Conservation (phyloP, 108 stramenopile genomes). For the Conticribra weissflogii region DNA sequence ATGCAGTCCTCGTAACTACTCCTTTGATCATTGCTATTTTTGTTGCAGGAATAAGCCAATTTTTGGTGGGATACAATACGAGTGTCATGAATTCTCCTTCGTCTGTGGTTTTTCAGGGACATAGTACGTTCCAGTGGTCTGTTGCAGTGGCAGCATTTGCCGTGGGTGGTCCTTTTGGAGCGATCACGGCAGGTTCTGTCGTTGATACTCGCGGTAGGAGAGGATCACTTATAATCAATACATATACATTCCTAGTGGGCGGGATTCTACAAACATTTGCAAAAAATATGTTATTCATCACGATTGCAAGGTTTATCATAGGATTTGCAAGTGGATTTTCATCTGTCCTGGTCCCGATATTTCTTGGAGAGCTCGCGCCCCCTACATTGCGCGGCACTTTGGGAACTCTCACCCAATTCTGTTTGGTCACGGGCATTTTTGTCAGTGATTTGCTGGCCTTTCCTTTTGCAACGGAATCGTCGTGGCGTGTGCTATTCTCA, state of each 20-base stretch:
- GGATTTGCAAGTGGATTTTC: constrained; percentile 79
- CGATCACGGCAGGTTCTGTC: constrained; percentile 49
- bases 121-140: constrained; percentile 71
- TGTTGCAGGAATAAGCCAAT: constrained; percentile 67
- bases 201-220: constrained; percentile 43
- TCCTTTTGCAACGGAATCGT: constrained; percentile 36
- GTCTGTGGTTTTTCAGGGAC: constrained; percentile 74
- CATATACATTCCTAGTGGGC: constrained; percentile 61
- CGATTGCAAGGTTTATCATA: constrained; percentile 60
- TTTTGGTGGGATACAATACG: constrained; percentile 82
- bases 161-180: constrained; percentile 84
- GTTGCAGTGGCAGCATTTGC: constrained; percentile 81
- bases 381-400: constrained; percentile 75
- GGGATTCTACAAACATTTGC: constrained; percentile 53
- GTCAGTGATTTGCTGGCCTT: constrained; percentile 45
- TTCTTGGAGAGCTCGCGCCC: constrained; percentile 83
- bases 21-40: constrained; percentile 35
- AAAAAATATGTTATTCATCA: constrained; percentile 48
- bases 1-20: constrained; percentile 17
- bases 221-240: constrained; percentile 64
- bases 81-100: constrained; percentile 84
- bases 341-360: constrained; percentile 75
- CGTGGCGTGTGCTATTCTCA: constrained; percentile 69
- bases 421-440: constrained; percentile 65
- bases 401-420: constrained; percentile 76